These are phyloP conservation scores for Erigeron philadelphicus DNA, from an alignment of 140 eudicot genomes.

Conservation along the genomic window DNA sequence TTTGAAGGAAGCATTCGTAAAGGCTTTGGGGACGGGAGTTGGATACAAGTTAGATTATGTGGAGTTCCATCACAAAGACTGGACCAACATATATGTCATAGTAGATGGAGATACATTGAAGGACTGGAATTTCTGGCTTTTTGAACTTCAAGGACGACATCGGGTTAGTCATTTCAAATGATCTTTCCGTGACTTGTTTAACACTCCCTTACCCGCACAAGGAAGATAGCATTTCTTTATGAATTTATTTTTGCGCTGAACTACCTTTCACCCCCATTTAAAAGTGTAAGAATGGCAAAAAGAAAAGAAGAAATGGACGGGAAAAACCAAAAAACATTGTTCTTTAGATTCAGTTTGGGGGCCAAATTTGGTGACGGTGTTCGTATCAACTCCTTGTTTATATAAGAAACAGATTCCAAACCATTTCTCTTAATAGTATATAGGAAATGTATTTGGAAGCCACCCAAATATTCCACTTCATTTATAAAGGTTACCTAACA, in stretches of 20 bases:
- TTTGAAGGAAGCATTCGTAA: conserved; percentile 84
- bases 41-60: conserved; percentile 53
- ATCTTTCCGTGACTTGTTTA: too few relatives aligned
- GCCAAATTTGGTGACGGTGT: too few relatives aligned
- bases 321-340: too few relatives aligned
- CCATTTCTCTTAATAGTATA: background rate
- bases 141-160: conserved; percentile 43
- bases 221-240: background rate
- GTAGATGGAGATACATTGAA: conserved; percentile 46
- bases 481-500: background rate
- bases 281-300: too few relatives aligned
- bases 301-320: too few relatives aligned
- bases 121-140: conserved; percentile 82
- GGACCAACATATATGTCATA: conserved; percentile 58
- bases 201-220: background rate
- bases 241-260: background rate
- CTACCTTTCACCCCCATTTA: background rate
- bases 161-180: conserved; percentile 40
- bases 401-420: too few relatives aligned
- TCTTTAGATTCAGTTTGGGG: too few relatives aligned
- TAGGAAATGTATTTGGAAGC: background rate
- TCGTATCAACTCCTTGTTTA: too few relatives aligned
- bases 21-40: conserved; percentile 76
- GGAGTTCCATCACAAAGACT: conserved; percentile 56
- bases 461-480: background rate